Evolutionary conservation across 2,329 filamentous ascomycete genomes (phyloP).

Genomic region (Celoporthe dispersa): DNA sequence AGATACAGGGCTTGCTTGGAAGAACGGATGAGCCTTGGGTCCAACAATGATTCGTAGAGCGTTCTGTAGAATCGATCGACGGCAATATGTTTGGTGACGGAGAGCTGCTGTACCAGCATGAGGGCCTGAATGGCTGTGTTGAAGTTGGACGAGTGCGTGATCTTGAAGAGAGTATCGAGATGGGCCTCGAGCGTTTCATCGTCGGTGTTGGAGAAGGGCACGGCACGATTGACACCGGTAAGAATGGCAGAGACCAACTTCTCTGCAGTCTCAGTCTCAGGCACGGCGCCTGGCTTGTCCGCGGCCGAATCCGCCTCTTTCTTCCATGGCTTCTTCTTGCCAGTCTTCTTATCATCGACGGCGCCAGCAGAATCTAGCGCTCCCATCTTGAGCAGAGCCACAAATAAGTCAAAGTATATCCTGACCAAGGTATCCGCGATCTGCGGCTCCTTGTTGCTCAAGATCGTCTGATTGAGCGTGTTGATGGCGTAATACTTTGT

Average conservation of each 20-base stretch:
- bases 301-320: slow-evolving; percentile 35
- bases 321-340: slow-evolving; percentile 42
- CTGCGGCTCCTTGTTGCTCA: slow-evolving; percentile 81
- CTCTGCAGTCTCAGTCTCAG: slow-evolving; percentile 75
- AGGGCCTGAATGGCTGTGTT: slow-evolving; percentile 97
- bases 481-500: slow-evolving; percentile 97
- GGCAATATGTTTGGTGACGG: slow-evolving; percentile 76
- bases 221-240: slow-evolving; percentile 93
- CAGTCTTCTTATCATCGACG: slow-evolving; percentile 44
- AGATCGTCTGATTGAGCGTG: slow-evolving; percentile 93
- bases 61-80: slow-evolving; percentile 94
- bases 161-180: slow-evolving; percentile 90
- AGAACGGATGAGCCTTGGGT: slow-evolving; percentile 83
- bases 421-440: slow-evolving; percentile 81
- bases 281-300: slow-evolving; percentile 41
- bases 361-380: slow-evolving; percentile 47
- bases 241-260: slow-evolving; percentile 91
- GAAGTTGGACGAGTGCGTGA: slow-evolving; percentile 98
- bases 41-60: slow-evolving; percentile 90
- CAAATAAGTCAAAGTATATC: slow-evolving; percentile 92
- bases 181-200: slow-evolving; percentile 82
- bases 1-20: slow-evolving; percentile 96
- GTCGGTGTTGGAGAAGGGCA: slow-evolving; percentile 86
- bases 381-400: slow-evolving; percentile 73
- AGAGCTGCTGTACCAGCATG: slow-evolving; percentile 92